Evolutionary conservation across 805 yeast species (phyloP).

Genomic region (Ogataea haglerorum): DNA sequence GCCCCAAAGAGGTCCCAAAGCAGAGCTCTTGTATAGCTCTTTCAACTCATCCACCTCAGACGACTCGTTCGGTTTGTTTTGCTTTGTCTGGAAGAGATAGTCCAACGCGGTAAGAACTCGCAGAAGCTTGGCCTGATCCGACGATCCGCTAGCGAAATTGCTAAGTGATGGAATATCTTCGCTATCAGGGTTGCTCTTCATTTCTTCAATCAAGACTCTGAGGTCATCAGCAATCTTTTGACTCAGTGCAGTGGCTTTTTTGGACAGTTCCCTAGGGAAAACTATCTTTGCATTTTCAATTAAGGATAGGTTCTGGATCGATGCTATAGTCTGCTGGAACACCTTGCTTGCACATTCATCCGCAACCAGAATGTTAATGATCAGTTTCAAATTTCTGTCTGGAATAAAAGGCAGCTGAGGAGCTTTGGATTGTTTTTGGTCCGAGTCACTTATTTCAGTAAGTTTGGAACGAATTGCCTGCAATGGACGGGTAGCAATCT

Average conservation of each 20-base stretch:
- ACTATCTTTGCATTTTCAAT: conserved; percentile 58
- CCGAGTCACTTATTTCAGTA: conserved; percentile 31
- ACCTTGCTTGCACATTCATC: conserved; percentile 84
- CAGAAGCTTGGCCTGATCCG: conserved; percentile 86
- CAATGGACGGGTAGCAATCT: conserved; percentile 73
- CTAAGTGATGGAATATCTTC: conserved; percentile 48
- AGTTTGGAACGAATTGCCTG: conserved; percentile 44
- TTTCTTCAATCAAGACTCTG: conserved; percentile 42
- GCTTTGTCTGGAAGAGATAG: conserved; percentile 58
- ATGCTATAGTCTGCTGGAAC: conserved; percentile 76
- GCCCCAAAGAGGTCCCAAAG: conserved; percentile 80
- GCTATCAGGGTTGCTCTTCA: conserved; percentile 38
- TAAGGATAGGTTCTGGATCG: conserved; percentile 71
- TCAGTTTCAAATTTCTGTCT: conserved; percentile 53
- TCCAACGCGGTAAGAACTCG: conserved; percentile 86
- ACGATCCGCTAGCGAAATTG: conserved; percentile 72
- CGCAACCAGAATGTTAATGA: conserved; percentile 66
- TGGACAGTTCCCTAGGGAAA: conserved; percentile 65
- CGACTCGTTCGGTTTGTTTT: conserved; percentile 25
- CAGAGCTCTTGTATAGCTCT: conserved; percentile 59
- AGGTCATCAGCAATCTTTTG: conserved; percentile 53
- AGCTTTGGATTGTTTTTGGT: conserved; percentile 17
- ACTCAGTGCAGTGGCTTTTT: conserved; percentile 60
- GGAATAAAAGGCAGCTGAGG: conserved; percentile 61
- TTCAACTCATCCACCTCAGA: conserved; percentile 49